Base-by-base conservation (phyloP, 257 asterid genomes). In the Ehretia macrophylla region DNA sequence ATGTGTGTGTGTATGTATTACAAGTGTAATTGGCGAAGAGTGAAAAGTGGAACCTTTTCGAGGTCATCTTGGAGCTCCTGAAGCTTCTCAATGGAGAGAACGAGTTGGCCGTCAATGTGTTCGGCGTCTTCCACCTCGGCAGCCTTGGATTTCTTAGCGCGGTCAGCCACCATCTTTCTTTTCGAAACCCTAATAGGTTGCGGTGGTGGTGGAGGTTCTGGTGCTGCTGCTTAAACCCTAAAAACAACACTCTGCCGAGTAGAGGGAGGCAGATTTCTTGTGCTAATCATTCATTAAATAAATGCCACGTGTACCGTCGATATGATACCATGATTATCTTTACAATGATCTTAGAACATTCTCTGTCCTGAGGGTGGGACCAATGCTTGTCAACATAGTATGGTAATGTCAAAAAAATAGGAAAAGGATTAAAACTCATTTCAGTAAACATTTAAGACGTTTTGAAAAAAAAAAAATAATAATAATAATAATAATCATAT, bases 11-110 rank as follows among this genome's bases (percentile, higher is more conserved):
- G n/a, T n/a, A n/a, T n/a, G n/a, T n/a, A n/a, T n/a, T 27, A 27
- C 35, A 27, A 6, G 6, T 27, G 3, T 27, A 27, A 27, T 6
- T 1, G 35, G 4, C 3, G 6, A 27, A 27, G 3, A 27, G 6
- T 6, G 35, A 27, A 27, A 27, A 27, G 3, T 27, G n/a, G 17
- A 39, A 83, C 91, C 91, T 76, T 71, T 17, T 69, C 75, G 14
- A 83, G 77, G 21, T 83, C 82, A 0, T 76, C 78, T 48, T 81
- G 91, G 22, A 77, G 65, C 59, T 74, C 74, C 17, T 74, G 77
- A 47, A 83, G 82, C 72, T 74, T 76, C 57, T 78, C 79, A 27
- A 78, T 68, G 40, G 83, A 63, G 64, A 19, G 32, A 40, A 59
- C 52, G 48, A 67, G 61, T 6, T 72, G 72, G 50, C 17, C 50